Base-by-base conservation (phyloP, 1,284 basidiomycete species). In the Malassezia nana region DNA sequence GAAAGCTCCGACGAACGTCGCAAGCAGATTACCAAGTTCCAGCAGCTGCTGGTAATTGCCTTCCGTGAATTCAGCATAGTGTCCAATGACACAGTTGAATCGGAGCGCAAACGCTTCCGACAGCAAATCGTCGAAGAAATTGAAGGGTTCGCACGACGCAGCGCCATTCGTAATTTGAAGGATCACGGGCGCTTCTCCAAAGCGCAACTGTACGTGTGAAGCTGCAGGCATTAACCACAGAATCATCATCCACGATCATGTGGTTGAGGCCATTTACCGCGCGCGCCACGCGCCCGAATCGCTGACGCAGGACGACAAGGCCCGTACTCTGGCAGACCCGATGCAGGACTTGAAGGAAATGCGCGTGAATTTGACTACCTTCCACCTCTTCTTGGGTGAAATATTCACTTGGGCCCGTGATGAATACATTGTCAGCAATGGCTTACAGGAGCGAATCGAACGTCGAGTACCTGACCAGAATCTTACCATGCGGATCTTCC, bases 1-100 rank as follows among this genome's bases (percentile, higher is more conserved):
- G 77, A 85, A 59, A 89, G 92, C 31, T 75, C 80, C 3, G 91
- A 98, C 66, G 85, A 91, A 3, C 84, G 90, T 18, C 83, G 89
- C 6, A 86, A 89, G 16, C 88, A 90, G 38, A 94, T 98, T 67
- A 96, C 92, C 18, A 86, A 88, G 58, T 99, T 99, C 80, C 94
- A 98, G 75, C 91, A 98, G 76, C 82, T 99, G 22, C 47, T 68
- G n/a, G 65, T 68, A 26, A 64, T 72, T 16, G 65, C 62, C 0
- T 67, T 68, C 58, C 83, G 94, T 52, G 94, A 99, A 75, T 99
- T 99, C 75, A 86, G 89, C 22, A 63, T 90, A 60, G 92, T 99
- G 73, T 92, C 89, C 0, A 91, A 96, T 69, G 94, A 98, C 28
- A 88, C 87, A 12, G 96, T 99, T 64, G 81, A 83, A 16, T 81